phyloP scores from a whole-genome alignment of 2,329 filamentous ascomycete genomes.

The Ascochyta koolunga region DNA sequence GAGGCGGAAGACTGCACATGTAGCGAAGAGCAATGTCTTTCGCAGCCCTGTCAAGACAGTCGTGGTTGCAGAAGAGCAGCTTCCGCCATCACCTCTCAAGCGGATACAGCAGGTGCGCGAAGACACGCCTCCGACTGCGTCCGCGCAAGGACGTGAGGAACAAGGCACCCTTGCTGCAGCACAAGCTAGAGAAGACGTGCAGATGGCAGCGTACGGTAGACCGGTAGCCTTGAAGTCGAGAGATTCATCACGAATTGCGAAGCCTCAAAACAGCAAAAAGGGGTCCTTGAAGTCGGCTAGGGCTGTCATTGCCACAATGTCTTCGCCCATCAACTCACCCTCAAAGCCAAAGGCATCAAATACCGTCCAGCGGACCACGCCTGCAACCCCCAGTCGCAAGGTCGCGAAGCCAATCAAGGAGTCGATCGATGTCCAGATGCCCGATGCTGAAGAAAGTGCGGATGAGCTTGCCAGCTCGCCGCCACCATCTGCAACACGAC shows the following conservation, averaged over 20 bases:
- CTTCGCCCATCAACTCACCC: slow-evolving; percentile 26
- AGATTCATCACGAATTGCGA: slow-evolving; percentile 20
- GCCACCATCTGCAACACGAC: slow-evolving; percentile 21
- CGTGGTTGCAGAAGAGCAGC: slow-evolving; percentile 14
- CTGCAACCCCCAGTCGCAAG: slow-evolving; percentile 20
- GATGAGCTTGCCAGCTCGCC: slow-evolving; percentile 31
- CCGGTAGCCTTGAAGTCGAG: slow-evolving; percentile 34
- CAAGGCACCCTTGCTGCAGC: slow-evolving; percentile 43
- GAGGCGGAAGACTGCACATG: slow-evolving; percentile 38
- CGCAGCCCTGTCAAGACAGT: slow-evolving; percentile 23
- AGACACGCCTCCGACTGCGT: slow-evolving; percentile 27
- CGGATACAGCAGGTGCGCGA: slow-evolving; percentile 28
- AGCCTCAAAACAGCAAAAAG: slow-evolving; percentile 27
- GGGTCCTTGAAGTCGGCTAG: slow-evolving; percentile 37
- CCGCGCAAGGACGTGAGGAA: slow-evolving; percentile 40
- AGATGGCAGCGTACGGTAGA: slow-evolving; percentile 19
- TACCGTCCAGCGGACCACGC: slow-evolving; percentile 12
- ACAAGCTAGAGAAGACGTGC: slow-evolving; percentile 25
- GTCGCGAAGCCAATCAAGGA: neutral
- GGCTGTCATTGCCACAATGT: slow-evolving; percentile 27
- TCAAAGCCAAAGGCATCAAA: slow-evolving; percentile 10
- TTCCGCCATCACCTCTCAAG: slow-evolving; percentile 20
- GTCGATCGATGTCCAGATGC: slow-evolving; percentile 29
- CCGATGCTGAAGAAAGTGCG: slow-evolving; percentile 19
- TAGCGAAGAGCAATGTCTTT: slow-evolving; percentile 27